phyloP scores from a whole-genome alignment of 192 early-diverging fungal genomes.

The Linnemannia elongata region DNA sequence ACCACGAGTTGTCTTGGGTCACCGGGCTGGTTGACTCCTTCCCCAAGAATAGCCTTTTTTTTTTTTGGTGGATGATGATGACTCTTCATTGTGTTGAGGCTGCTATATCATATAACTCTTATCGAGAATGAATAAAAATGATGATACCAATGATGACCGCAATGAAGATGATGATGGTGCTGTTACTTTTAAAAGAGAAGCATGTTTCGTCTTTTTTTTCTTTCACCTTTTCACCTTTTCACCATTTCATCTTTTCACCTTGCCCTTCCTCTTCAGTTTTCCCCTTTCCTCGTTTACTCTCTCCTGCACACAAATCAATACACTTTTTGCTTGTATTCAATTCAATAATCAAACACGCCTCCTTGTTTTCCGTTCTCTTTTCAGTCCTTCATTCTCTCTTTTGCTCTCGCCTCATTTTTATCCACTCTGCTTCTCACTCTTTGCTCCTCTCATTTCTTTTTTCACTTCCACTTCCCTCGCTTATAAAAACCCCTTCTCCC shows the following conservation, averaged over 20 bases:
- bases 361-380: not conserved
- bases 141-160: not conserved
- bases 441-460: not conserved
- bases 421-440: not conserved
- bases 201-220: not conserved
- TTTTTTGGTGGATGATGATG: too few relatives aligned
- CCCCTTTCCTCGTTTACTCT: not conserved
- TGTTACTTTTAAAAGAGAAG: not conserved
- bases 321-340: not conserved
- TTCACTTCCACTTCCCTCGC: not conserved
- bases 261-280: not conserved
- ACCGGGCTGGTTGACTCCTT: conserved; percentile 1
- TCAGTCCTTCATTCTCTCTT: not conserved
- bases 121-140: not conserved
- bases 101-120: too few relatives aligned
- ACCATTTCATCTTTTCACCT: not conserved
- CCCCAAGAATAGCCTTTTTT: not conserved
- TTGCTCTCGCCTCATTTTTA: not conserved
- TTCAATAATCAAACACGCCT: not conserved
- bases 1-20: conserved; percentile 1
- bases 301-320: not conserved
- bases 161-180: not conserved
- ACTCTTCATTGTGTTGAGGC: too few relatives aligned
- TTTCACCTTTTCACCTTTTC: not conserved
- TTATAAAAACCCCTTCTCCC: not conserved